A percentile compares a stretch with the other conserved stretches of the same genome.
Conservation (phyloP, 257 asterid species). For the Solanum piurae region DNA sequence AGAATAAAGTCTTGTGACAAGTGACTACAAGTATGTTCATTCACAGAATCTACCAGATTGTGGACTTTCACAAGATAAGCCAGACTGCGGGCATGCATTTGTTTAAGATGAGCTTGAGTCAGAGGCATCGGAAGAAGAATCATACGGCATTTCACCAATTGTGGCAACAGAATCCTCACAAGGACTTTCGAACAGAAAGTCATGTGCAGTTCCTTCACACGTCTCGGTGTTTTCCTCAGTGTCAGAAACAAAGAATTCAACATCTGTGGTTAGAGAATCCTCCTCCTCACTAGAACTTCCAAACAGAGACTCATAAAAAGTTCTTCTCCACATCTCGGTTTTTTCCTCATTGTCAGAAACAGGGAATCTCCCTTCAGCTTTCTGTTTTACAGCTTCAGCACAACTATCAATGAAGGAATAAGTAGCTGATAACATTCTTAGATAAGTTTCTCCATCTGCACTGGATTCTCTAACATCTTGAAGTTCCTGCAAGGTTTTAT, state of each 20-base stretch:
- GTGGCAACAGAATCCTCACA: neutral
- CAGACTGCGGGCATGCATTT: constrained; percentile 1
- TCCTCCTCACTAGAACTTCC: constrained; percentile 3
- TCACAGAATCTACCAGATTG: neutral
- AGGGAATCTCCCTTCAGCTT: neutral
- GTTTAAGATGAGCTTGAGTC: neutral
- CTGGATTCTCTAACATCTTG: neutral
- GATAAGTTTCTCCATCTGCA: constrained; percentile 9
- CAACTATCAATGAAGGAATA: neutral
- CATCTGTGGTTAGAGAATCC: constrained; percentile 4
- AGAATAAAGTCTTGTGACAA: neutral
- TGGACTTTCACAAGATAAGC: neutral
- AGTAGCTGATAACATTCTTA: neutral
- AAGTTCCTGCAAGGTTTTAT: constrained; percentile 19
- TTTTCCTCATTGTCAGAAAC: constrained; percentile 17
- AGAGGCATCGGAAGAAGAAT: neutral
- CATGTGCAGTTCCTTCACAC: neutral
- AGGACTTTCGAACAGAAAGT: neutral
- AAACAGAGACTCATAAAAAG: neutral
- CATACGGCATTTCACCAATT: no score
- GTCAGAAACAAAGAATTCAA: no score
- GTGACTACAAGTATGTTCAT: neutral
- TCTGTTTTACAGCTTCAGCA: neutral
- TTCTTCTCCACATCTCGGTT: neutral
- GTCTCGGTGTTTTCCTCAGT: neutral